A percentile compares a stretch with the other conserved stretches of the same genome.
phyloP scores from a whole-genome alignment of 1,284 basidiomycete species.

The Melampsora larici-populina region DNA sequence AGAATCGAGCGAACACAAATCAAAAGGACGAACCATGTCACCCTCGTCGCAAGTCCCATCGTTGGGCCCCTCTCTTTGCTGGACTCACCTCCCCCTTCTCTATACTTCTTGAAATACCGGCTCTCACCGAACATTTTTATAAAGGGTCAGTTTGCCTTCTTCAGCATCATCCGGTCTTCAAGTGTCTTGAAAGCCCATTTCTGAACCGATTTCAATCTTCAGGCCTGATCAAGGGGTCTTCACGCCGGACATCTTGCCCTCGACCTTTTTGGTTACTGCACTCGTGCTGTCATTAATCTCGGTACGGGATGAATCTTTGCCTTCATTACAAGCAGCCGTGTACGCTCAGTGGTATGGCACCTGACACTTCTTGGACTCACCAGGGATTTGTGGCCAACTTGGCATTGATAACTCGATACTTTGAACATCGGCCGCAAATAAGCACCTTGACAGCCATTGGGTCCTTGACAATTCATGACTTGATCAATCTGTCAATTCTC shows the following conservation, averaged over 20 bases:
- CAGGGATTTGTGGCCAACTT: constrained; percentile 36
- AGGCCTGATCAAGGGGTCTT: background rate
- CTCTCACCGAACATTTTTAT: constrained; percentile 23
- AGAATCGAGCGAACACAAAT: background rate
- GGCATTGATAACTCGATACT: constrained; percentile 30
- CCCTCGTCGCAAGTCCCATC: background rate
- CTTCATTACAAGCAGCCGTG: background rate
- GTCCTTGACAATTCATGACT: constrained; percentile 38
- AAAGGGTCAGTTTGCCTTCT: background rate
- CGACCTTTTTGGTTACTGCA: background rate
- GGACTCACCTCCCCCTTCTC: constrained; percentile 22
- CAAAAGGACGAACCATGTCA: background rate
- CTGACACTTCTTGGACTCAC: background rate
- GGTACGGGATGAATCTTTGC: constrained; percentile 1
- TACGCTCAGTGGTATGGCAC: background rate
- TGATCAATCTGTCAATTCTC: constrained; percentile 20
- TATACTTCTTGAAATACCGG: constrained; percentile 29
- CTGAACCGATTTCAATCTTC: background rate
- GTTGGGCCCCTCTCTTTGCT: constrained; percentile 22
- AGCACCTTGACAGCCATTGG: constrained; percentile 33
- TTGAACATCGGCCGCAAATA: constrained; percentile 29
- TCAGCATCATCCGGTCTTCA: background rate
- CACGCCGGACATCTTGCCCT: background rate
- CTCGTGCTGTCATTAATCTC: constrained; percentile 10
- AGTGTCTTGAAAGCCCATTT: background rate